Base-by-base conservation (phyloP, 2,329 filamentous ascomycete species). In the Xylaria sp. region DNA sequence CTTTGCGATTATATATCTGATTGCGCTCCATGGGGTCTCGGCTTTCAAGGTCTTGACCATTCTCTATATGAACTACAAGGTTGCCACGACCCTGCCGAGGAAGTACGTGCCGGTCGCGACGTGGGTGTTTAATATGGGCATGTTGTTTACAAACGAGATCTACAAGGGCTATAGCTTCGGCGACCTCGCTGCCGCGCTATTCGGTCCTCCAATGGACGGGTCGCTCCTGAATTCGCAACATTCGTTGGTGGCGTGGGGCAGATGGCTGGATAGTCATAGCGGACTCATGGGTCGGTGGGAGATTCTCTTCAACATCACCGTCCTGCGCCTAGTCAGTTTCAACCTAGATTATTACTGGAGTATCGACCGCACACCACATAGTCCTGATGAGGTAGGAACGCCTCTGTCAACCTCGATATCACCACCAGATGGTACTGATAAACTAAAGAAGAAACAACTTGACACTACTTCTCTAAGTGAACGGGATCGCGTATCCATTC, bases 301-400 rank as follows among this genome's bases (percentile, higher is more conserved):
- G 71, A 87, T 99, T n/a, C 81, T 97, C 4, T 99, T 99, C 80
- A 99, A 99, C 68, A 85, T 99, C 57, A 97, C 93, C 2, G 88
- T 97, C 21, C 77, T 99, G 51, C 87, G 94, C 4, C 79, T 97
- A 44, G 92, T 99, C 65, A 97, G 93, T 71, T 99, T 96, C 81
- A 97, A 97, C 71, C 74, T 99, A 69, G 94, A 99, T 73, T 92
- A 96, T 71, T 93, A 96, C 71, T 99, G 94, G 93, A 94, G 90
- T 65, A 72, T 89, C 2, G 85, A 89, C 60, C 80, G 84, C 54
- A 76, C 81, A 38, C 74, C 73, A 56, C 77, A 82, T 22, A 92
- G 85, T 65, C 81, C 88, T 7, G 72, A 96, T 39, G 93, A 97
- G 87, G 94, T 97, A 84, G 70, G 84, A 74, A 3, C 5, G 18